A percentile compares a stretch with the other conserved stretches of the same genome.
These are phyloP conservation scores for Corylus americana DNA, from an alignment of 306 rosid species.

Conservation along the genomic window DNA sequence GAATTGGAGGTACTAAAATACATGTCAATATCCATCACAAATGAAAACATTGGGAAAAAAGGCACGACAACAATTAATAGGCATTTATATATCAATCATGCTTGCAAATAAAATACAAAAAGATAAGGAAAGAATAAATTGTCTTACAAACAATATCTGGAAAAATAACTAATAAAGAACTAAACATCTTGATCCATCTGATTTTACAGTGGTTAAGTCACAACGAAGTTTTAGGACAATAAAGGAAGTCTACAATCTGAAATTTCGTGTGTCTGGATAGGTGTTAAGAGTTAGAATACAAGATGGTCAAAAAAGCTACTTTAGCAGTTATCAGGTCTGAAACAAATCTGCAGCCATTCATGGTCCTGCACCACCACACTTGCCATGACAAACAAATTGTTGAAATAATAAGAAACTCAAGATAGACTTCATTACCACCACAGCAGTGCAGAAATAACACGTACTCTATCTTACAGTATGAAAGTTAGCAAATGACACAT, in stretches of 20 bases:
- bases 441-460: neutral
- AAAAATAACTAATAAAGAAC: neutral
- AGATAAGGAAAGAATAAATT: too few species aligned
- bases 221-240: neutral
- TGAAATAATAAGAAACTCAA: neutral
- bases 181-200: neutral
- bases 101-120: neutral
- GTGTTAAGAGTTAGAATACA: neutral
- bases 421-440: neutral
- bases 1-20: neutral
- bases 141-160: neutral
- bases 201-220: neutral
- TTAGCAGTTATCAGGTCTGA: neutral
- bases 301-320: neutral
- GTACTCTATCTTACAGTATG: neutral
- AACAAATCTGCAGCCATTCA: neutral
- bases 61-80: neutral
- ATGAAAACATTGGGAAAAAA: neutral
- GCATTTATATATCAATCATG: neutral
- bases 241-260: neutral
- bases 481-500: neutral
- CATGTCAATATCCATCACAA: neutral
- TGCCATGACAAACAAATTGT: neutral
- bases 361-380: neutral
- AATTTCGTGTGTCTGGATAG: neutral